Percentiles rank a stretch among this genome's conserved stretches.
Conservation (phyloP, 129 eudicot species). For the Flaveria sonorensis region DNA sequence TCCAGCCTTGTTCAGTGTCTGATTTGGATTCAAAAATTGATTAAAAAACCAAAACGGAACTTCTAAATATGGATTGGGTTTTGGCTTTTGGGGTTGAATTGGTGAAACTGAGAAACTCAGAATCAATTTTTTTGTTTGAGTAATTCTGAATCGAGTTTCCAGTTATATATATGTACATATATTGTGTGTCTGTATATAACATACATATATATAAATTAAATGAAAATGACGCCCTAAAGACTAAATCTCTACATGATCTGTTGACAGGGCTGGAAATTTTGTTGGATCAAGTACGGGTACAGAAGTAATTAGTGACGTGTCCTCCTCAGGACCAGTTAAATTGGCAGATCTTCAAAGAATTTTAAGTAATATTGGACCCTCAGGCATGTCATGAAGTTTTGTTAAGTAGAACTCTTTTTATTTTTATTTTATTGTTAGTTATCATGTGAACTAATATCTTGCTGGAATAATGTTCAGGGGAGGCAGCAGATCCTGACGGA, state of each 20-base stretch:
- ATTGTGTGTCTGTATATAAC: background rate
- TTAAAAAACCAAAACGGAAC: background rate
- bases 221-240: background rate
- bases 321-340: slow-evolving; percentile 97
- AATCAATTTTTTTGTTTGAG: background rate
- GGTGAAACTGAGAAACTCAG: background rate
- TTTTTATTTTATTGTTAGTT: slow-evolving; percentile 2
- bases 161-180: background rate
- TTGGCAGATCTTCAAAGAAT: slow-evolving; percentile 89
- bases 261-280: slow-evolving; percentile 85
- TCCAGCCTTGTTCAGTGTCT: background rate
- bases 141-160: background rate
- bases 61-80: slow-evolving; percentile 2
- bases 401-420: background rate
- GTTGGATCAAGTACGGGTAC: slow-evolving; percentile 75
- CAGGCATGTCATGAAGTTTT: slow-evolving; percentile 47
- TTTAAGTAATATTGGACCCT: slow-evolving; percentile 76
- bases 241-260: background rate
- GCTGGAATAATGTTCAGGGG: slow-evolving; percentile 43
- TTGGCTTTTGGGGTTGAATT: background rate
- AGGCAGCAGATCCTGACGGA: slow-evolving; percentile 76
- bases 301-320: slow-evolving; percentile 80
- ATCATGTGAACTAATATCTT: slow-evolving; percentile 21
- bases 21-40: background rate
- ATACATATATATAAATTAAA: background rate